phyloP scores from a whole-genome alignment of 108 stramenopile genomes.

The Pseudonitzschia multistriata region DNA sequence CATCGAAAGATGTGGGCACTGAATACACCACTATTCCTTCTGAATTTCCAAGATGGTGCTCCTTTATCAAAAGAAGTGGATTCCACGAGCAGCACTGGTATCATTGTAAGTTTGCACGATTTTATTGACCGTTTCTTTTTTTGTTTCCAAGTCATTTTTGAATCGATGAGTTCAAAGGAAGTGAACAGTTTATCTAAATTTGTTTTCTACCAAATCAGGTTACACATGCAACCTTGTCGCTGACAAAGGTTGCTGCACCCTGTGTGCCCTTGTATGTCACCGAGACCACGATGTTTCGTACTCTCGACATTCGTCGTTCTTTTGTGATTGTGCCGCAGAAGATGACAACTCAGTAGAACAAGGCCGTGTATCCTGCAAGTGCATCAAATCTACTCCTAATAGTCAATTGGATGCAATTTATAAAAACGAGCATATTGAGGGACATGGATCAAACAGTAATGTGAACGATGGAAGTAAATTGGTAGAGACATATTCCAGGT shows the following conservation, averaged over 20 bases:
- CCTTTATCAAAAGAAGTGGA: conserved; percentile 65
- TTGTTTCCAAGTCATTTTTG: not conserved
- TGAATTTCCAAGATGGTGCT: conserved; percentile 43
- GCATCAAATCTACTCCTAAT: conserved; percentile 50
- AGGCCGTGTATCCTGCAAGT: conserved; percentile 58
- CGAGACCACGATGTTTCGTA: conserved; percentile 83
- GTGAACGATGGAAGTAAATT: not conserved
- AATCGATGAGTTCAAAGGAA: too few species aligned
- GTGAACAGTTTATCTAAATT: too few species aligned
- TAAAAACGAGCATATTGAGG: conserved; percentile 12
- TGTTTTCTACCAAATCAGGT: conserved; percentile 11
- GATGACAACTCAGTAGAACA: conserved; percentile 36
- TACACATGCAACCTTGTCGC: conserved; percentile 80
- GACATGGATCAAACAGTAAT: not conserved
- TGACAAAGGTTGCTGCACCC: conserved; percentile 85
- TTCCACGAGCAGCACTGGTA: conserved; percentile 48
- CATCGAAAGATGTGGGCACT: not conserved
- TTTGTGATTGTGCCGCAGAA: conserved; percentile 89
- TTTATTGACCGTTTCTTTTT: not conserved
- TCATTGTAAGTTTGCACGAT: conserved; percentile 18
- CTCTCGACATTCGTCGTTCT: conserved; percentile 75
- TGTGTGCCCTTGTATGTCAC: conserved; percentile 80
- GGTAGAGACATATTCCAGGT: not conserved
- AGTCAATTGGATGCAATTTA: conserved; percentile 27
- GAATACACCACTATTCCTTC: not conserved